phyloP scores from a whole-genome alignment of 495 filamentous ascomycete genomes.

The Aspergillus cavernicola region DNA sequence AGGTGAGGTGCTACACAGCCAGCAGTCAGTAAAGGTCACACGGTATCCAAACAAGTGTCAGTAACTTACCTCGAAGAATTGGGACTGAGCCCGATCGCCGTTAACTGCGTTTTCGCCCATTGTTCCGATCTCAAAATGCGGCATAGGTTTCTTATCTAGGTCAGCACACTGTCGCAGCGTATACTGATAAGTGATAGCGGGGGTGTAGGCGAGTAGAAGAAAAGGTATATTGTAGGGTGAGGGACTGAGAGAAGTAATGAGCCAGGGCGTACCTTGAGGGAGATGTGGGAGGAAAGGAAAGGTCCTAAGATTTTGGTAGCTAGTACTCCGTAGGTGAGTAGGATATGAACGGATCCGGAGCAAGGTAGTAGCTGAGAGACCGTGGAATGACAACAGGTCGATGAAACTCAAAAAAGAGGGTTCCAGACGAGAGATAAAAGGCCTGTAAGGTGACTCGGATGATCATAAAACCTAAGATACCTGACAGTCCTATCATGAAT shows the following conservation, averaged over 20 bases:
- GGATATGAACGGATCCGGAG: slow-evolving; percentile 10
- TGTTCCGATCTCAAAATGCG: slow-evolving; percentile 39
- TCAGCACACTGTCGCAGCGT: not conserved
- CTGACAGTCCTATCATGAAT: slow-evolving; percentile 8
- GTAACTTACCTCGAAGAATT: slow-evolving; percentile 61
- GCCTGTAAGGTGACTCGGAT: not conserved
- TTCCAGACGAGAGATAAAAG: slow-evolving; percentile 1
- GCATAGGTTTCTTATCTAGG: slow-evolving; percentile 29
- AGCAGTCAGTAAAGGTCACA: slow-evolving; percentile 5
- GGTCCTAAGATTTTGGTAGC: slow-evolving; percentile 2
- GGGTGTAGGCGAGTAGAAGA: not conserved
- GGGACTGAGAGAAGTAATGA: not conserved
- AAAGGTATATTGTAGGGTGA: not conserved
- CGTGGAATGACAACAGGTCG: slow-evolving; percentile 10
- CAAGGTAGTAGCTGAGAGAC: slow-evolving; percentile 8
- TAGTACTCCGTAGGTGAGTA: slow-evolving; percentile 3
- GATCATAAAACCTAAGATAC: too few species aligned
- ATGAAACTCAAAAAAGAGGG: slow-evolving; percentile 10
- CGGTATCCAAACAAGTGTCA: slow-evolving; percentile 1
- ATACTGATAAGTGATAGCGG: not conserved
- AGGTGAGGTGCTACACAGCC: slow-evolving; percentile 64
- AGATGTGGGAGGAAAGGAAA: not conserved
- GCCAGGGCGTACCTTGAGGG: not conserved
- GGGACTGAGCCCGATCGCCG: slow-evolving; percentile 62
- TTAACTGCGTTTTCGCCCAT: slow-evolving; percentile 55